phyloP scores from a whole-genome alignment of 2,329 filamentous ascomycete species.

The Blastomyces parvus region DNA sequence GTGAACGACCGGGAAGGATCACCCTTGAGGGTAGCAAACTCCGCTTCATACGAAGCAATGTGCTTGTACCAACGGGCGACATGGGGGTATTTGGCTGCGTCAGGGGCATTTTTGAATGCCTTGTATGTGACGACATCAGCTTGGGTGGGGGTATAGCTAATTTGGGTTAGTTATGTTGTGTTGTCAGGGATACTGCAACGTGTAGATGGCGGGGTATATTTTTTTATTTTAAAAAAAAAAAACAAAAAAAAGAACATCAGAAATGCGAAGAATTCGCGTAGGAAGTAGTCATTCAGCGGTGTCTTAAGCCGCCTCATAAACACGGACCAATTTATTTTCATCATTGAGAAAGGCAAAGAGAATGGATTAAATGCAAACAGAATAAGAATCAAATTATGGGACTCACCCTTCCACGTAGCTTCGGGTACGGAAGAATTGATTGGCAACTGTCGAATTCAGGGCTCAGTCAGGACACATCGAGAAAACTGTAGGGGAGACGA shows the following conservation, averaged over 20 bases:
- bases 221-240: background rate
- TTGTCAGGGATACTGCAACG: background rate
- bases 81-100: conserved; percentile 80
- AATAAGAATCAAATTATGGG: conserved; percentile 12
- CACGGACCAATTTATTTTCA: conserved; percentile 86
- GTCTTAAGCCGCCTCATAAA: conserved; percentile 93
- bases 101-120: conserved; percentile 66
- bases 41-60: conserved; percentile 82
- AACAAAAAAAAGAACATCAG: conserved; percentile 44
- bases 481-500: conserved; percentile 8
- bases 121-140: conserved; percentile 96
- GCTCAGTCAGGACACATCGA: conserved; percentile 16
- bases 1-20: conserved; percentile 83
- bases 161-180: conserved; percentile 14
- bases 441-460: conserved; percentile 32
- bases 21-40: conserved; percentile 83
- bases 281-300: conserved; percentile 72
- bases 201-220: conserved; percentile 15
- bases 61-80: conserved; percentile 99
- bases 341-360: conserved; percentile 43
- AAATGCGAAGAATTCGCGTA: conserved; percentile 57
- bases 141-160: conserved; percentile 65
- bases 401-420: conserved; percentile 79
- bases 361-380: conserved; percentile 9
- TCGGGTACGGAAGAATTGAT: conserved; percentile 47